phyloP scores from a whole-genome alignment of 495 filamentous ascomycete species.

The Sabuloglossum arenarium region DNA sequence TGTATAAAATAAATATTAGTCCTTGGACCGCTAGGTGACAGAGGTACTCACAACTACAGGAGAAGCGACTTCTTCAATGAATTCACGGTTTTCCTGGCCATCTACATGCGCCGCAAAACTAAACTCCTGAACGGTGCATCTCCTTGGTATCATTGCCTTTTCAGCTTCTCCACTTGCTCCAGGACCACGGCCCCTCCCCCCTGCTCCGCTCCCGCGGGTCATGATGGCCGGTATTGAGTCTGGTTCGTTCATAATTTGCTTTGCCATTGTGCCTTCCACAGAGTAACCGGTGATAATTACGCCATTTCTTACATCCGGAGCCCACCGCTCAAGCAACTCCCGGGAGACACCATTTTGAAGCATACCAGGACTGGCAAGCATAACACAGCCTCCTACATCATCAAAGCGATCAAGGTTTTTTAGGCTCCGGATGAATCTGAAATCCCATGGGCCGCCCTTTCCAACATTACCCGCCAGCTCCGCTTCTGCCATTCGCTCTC shows the following conservation, averaged over 20 bases:
- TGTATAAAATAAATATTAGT: slow-evolving; percentile 12
- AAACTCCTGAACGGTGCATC: slow-evolving; percentile 80
- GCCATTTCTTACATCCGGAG: slow-evolving; percentile 83
- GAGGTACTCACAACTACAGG: slow-evolving; percentile 61
- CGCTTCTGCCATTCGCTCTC: slow-evolving; percentile 69
- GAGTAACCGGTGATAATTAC: slow-evolving; percentile 95
- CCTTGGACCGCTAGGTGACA: background rate
- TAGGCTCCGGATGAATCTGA: slow-evolving; percentile 71
- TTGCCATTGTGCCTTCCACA: slow-evolving; percentile 97
- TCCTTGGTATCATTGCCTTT: slow-evolving; percentile 76
- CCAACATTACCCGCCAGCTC: slow-evolving; percentile 50
- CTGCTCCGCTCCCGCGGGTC: slow-evolving; percentile 36
- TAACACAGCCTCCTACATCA: slow-evolving; percentile 86
- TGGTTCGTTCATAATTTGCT: slow-evolving; percentile 78
- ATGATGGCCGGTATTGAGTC: slow-evolving; percentile 85
- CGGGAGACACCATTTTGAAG: slow-evolving; percentile 84
- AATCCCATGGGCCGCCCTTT: slow-evolving; percentile 82
- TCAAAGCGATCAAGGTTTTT: slow-evolving; percentile 90
- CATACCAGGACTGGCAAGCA: slow-evolving; percentile 96
- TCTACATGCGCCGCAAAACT: slow-evolving; percentile 95
- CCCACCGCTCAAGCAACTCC: slow-evolving; percentile 86
- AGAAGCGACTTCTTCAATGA: slow-evolving; percentile 80
- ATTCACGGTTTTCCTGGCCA: slow-evolving; percentile 82
- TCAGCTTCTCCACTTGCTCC: slow-evolving; percentile 34
- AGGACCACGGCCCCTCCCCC: slow-evolving; percentile 26